A percentile compares a stretch with the other conserved stretches of the same genome.
phyloP scores from a whole-genome alignment of 2,329 filamentous ascomycete species.

The Scortechinia acanthostroma region DNA sequence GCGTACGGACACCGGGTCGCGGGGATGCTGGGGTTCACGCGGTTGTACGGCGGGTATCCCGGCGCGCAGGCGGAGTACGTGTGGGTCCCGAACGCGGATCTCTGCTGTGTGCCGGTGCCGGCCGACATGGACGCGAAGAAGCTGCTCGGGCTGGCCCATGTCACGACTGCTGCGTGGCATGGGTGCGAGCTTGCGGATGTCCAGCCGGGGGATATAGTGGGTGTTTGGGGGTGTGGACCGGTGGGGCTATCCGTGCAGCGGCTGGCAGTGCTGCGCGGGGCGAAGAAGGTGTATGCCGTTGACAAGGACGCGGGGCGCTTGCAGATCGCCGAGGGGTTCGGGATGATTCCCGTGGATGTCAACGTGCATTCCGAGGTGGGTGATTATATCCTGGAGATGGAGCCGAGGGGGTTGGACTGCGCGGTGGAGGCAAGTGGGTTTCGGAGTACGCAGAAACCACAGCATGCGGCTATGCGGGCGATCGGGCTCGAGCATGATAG shows the following conservation, averaged over 20 bases:
- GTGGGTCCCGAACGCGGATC: conserved; percentile 20
- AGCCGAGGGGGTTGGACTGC: conserved; percentile 17
- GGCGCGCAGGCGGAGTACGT: conserved; percentile 24
- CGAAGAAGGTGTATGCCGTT: conserved; percentile 18
- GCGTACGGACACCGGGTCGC: conserved; percentile 17
- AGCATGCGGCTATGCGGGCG: too few species aligned
- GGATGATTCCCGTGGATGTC: conserved; percentile 17
- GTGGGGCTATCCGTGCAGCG: conserved; percentile 17
- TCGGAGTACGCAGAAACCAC: too few species aligned
- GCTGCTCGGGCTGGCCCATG: conserved; percentile 17
- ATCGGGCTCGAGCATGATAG: too few species aligned
- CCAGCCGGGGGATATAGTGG: conserved; percentile 15
- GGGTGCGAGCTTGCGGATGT: conserved; percentile 19
- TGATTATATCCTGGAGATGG: conserved; percentile 16
- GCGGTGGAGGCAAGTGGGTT: conserved; percentile 19
- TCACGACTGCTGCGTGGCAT: conserved; percentile 20
- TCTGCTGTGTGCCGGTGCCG: conserved; percentile 16
- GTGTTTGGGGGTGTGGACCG: conserved; percentile 20
- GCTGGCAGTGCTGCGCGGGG: conserved; percentile 16
- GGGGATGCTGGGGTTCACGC: conserved; percentile 19
- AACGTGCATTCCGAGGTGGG: conserved; percentile 12
- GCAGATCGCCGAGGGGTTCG: conserved; percentile 14
- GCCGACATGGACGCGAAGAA: conserved; percentile 14
- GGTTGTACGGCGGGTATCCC: conserved; percentile 20
- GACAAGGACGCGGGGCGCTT: conserved; percentile 18